phyloP scores from a whole-genome alignment of 305 asterid species.

The Plantago coronopus region DNA sequence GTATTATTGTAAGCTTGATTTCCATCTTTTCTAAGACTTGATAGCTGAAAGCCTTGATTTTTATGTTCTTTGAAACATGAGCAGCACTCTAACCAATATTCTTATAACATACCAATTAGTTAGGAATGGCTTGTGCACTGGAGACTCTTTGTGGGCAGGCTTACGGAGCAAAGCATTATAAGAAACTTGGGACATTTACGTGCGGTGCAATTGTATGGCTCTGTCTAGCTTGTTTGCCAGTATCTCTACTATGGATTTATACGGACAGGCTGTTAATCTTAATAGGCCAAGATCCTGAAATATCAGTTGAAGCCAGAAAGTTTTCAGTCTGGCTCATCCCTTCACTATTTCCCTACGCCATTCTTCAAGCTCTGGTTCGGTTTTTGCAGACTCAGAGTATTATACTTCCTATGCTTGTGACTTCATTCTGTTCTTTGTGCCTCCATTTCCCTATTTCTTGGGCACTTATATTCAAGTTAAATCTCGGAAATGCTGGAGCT shows the following conservation, averaged over 20 bases:
- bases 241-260: conserved; percentile 26
- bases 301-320: conserved; percentile 34
- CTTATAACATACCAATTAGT: background rate
- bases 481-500: conserved; percentile 50
- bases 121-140: conserved; percentile 27
- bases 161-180: conserved; percentile 26
- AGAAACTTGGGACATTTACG: conserved; percentile 29
- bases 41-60: no score
- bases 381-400: conserved; percentile 54
- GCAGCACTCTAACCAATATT: no score
- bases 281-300: conserved; percentile 35
- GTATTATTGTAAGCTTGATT: conserved; percentile 34
- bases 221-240: conserved; percentile 28
- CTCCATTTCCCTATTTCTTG: conserved; percentile 50
- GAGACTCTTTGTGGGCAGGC: conserved; percentile 35
- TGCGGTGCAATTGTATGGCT: conserved; percentile 29
- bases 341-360: conserved; percentile 30
- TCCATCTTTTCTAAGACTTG: no score
- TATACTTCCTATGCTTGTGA: conserved; percentile 46
- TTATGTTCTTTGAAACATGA: no score
- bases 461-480: conserved; percentile 41
- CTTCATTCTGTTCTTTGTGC: conserved; percentile 35
- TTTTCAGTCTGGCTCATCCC: conserved; percentile 35
- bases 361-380: conserved; percentile 34
- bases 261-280: conserved; percentile 22